phyloP scores from a whole-genome alignment of 2,329 filamentous ascomycete genomes.

The Trichophyton verrucosum region DNA sequence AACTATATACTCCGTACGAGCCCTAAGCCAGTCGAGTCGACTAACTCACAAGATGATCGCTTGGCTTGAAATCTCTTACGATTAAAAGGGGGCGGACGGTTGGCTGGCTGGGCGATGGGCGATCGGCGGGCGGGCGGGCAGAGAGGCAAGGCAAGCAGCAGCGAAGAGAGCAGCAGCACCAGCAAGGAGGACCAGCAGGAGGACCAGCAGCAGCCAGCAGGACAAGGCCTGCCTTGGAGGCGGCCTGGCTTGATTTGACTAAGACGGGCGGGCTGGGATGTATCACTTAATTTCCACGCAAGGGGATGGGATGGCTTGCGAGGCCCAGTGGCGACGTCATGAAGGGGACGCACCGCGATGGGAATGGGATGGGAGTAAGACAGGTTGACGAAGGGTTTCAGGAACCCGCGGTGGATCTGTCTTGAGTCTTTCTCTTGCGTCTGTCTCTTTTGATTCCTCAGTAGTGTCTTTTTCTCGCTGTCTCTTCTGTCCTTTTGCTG shows the following conservation, averaged over 20 bases:
- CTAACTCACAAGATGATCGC: too few relatives aligned
- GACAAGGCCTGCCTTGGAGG: not conserved
- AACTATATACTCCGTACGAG: too few relatives aligned
- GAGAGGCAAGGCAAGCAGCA: not conserved
- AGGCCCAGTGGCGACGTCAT: not conserved
- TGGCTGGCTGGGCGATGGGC: not conserved
- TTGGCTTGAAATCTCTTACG: too few relatives aligned
- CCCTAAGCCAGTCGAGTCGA: too few relatives aligned
- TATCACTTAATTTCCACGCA: slow-evolving; percentile 1
- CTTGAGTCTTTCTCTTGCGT: not conserved
- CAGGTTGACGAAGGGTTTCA: not conserved
- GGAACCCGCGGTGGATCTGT: not conserved
- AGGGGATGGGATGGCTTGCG: not conserved
- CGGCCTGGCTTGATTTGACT: too few relatives aligned
- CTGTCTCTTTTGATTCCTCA: too few relatives aligned
- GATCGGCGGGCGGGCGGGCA: not conserved
- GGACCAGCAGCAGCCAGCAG: not conserved
- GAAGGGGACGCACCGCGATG: not conserved
- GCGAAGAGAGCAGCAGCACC: not conserved
- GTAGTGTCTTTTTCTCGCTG: not conserved
- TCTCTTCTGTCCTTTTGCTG: not conserved
- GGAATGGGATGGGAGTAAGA: not conserved
- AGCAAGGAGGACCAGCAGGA: too few relatives aligned
- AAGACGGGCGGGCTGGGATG: not conserved
- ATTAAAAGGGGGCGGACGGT: not conserved